A percentile compares a stretch with the other conserved stretches of the same genome.
Evolutionary conservation across 2,329 filamentous ascomycete genomes (phyloP).

Genomic region (Monosporascus sp.): DNA sequence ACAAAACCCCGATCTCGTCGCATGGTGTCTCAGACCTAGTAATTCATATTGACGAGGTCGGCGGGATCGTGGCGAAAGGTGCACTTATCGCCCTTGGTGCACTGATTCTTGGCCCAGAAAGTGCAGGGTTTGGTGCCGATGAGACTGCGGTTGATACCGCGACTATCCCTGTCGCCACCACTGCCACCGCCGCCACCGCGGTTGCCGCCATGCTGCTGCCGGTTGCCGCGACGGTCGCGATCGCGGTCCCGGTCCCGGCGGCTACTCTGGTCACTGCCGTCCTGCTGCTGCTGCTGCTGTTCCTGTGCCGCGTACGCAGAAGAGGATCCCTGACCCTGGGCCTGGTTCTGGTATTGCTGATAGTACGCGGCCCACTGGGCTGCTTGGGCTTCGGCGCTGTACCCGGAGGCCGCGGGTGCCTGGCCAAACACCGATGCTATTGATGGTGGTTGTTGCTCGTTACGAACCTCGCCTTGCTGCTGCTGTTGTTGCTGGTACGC

Average conservation of each 20-base stretch:
- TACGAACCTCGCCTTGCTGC: neutral
- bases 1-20: neutral
- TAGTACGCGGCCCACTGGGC: neutral
- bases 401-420: neutral
- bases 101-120: slow-evolving; percentile 67
- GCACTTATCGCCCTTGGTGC: slow-evolving; percentile 67
- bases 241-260: neutral
- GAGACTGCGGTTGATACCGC: slow-evolving; percentile 49
- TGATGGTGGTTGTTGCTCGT: no score
- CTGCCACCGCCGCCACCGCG: slow-evolving; percentile 28
- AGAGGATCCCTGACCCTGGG: neutral
- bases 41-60: slow-evolving; percentile 19
- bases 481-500: neutral
- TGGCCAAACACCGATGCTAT: no score
- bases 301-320: no score
- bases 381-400: neutral
- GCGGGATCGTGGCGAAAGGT: slow-evolving; percentile 62
- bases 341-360: neutral
- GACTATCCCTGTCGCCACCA: slow-evolving; percentile 35
- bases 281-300: neutral
- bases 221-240: slow-evolving; percentile 17
- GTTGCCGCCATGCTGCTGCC: slow-evolving; percentile 21
- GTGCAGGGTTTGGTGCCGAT: slow-evolving; percentile 64
- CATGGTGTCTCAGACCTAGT: neutral
- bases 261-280: neutral